Evolutionary conservation across 495 filamentous ascomycete genomes (phyloP), one percentile per base, ranked within the genome.

Genomic region (Tuber aestivum): DNA sequence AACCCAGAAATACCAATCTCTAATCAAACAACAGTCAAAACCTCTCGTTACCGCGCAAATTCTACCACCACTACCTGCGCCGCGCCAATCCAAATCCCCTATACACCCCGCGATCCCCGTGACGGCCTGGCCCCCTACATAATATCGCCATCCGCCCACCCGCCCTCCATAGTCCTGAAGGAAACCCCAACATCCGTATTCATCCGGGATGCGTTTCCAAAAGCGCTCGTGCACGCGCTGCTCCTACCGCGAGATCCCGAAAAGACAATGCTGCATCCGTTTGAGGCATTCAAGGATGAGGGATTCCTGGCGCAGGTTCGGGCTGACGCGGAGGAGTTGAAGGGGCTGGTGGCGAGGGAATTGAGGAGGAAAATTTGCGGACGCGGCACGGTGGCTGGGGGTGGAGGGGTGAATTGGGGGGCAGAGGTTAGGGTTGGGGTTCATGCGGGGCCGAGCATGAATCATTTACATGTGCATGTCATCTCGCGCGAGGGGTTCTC

Each of bases 371-470:
- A 91, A 41, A 83, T 88, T 71, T 85, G 85, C 20, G 86, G 87
- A 7, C 81, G 85, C n/a, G 84, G 85, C n/a, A 76, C 77, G 7
- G 84, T 81, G 0, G 82, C 83, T n/a, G 83, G 69, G 18, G 73
- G 75, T 37, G 84, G 77, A 77, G 84, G 93, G 27, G 93, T 94
- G 0, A 90, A 97, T 82, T 99, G 93, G 92, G 85, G 87, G 56
- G 83, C 83, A n/a, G 93, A 95, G 40, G 87, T 97, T 73, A 87
- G 89, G 65, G 87, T 90, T 23, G 95, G 95, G 35, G 86, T 97
- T 0, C 95, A 99, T 85, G 92, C 92, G 3, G 87, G 89, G 74
- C 95, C 95, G n/a, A 92, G 89, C 32, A 97, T 99, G 95, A 91
- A 89, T 73, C 93, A 97, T 84, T 83, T 99, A 73, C 95, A 99